A percentile compares a stretch with the other conserved stretches of the same genome.
Evolutionary conservation across 129 eudicot genomes (phyloP).

Genomic region (Helichrysum umbraculigerum): DNA sequence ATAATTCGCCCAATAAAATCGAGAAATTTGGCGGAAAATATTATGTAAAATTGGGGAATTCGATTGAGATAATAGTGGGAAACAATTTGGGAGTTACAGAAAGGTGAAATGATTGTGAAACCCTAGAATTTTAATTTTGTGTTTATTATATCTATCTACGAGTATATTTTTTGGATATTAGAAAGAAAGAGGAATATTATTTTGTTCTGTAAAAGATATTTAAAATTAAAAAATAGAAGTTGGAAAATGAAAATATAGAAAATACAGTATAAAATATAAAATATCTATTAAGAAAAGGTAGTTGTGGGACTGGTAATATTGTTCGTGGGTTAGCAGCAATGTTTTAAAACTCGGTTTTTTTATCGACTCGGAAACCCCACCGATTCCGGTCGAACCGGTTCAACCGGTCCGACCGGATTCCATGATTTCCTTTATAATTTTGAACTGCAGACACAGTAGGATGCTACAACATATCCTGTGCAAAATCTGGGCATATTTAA

Average conservation of each 20-base stretch:
- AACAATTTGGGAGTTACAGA: slow-evolving; percentile 8
- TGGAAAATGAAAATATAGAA: not conserved
- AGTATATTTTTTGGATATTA: slow-evolving; percentile 19
- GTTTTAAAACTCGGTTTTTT: too few relatives aligned
- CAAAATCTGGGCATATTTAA: too few relatives aligned
- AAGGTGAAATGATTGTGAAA: slow-evolving; percentile 20
- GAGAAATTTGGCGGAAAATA: not conserved
- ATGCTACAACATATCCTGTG: too few relatives aligned
- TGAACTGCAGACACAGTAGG: too few relatives aligned
- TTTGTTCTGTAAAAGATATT: not conserved
- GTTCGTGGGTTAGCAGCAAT: slow-evolving; percentile 44
- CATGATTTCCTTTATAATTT: too few relatives aligned
- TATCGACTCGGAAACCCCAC: too few relatives aligned
- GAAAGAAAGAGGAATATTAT: slow-evolving; percentile 1
- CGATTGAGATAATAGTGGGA: slow-evolving; percentile 14
- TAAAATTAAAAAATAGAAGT: not conserved
- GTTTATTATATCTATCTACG: not conserved
- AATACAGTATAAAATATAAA: too few relatives aligned
- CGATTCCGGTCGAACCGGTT: too few relatives aligned
- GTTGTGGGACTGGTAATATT: slow-evolving; percentile 20
- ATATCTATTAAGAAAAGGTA: not conserved
- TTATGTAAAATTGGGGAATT: slow-evolving; percentile 3
- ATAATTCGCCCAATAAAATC: not conserved
- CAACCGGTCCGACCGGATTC: too few relatives aligned
- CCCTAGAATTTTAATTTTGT: slow-evolving; percentile 25